Evolutionary conservation across 805 yeast genomes (phyloP), one percentile per base, ranked within the genome.

Genomic region (Candida vartiovaarae): DNA sequence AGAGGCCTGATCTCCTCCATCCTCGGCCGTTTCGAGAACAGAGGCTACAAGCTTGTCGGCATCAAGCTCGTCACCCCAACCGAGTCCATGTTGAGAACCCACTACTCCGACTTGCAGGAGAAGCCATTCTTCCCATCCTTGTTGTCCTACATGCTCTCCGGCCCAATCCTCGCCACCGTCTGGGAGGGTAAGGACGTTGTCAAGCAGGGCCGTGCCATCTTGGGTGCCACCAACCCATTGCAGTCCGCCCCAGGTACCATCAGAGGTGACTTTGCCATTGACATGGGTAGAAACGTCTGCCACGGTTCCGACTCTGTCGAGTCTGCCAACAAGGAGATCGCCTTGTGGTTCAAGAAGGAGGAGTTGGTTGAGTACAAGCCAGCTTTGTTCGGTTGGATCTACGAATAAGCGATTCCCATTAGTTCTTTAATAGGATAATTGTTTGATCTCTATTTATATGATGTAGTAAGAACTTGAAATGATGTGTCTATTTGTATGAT

Each of bases 111-210:
- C 75, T 84, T 93, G 71, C 90, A 84, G 69, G 72, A 79, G 64
- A 93, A 93, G 80, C 95, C 98, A 64, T 93, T 93, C 80, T 93
- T 90, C 91, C 96, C 98, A 68, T 86, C 95, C 54, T 80, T 93
- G 72, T 79, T 87, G 66, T 76, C 88, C 55, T 90, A 90, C 87
- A 95, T 93, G 99, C 76, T 78, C 67, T 88, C 96, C 57, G 99
- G 99, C 62, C 99, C 99, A 67, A 84, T 93, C 60, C 81, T 91
- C 63, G 99, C 99, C 62, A 93, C 96, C 68, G 97, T 90, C 62
- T 93, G 99, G 99, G 98, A 93, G 75, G 99, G 99, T 74, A 93
- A 90, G 78, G 97, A 93, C 66, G 99, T 82, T 69, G 99, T 93
- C 71, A 90, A 91, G 78, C 95, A 87, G 72, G 99, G 99, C 70